A percentile compares a stretch with the other conserved stretches of the same genome.
phyloP scores from a whole-genome alignment of 306 rosid species.

The Cicer judaicum region DNA sequence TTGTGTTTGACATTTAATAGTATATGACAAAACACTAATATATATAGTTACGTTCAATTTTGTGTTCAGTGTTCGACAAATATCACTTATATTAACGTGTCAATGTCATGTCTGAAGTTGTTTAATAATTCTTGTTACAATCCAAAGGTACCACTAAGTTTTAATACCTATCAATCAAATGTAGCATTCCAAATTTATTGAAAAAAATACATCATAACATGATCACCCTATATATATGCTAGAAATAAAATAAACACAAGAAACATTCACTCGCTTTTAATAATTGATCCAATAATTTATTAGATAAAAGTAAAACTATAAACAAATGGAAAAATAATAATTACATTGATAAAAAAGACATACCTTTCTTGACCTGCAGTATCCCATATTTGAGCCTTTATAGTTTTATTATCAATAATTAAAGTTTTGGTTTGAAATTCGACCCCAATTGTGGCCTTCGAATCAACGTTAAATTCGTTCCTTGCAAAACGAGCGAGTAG shows the following conservation, averaged over 20 bases:
- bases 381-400: slow-evolving; percentile 96
- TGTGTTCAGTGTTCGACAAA: too few species aligned
- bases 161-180: too few species aligned
- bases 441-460: slow-evolving; percentile 94
- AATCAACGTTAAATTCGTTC: slow-evolving; percentile 76
- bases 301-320: neutral
- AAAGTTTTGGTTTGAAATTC: slow-evolving; percentile 95
- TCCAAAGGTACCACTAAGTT: too few species aligned
- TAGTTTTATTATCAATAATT: slow-evolving; percentile 71
- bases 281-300: slow-evolving; percentile 26
- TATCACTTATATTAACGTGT: too few species aligned
- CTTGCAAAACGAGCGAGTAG: slow-evolving; percentile 81
- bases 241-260: neutral
- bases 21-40: too few species aligned
- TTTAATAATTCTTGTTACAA: too few species aligned
- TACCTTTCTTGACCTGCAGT: slow-evolving; percentile 99
- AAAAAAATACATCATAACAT: neutral
- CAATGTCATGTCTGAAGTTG: too few species aligned
- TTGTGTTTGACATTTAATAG: too few species aligned
- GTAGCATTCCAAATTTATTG: too few species aligned
- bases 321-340: neutral
- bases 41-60: too few species aligned
- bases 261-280: neutral
- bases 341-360: neutral
- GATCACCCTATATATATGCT: neutral